Base-by-base conservation (phyloP, 345 rosid species). In the Eucalyptus erythrocorys region DNA sequence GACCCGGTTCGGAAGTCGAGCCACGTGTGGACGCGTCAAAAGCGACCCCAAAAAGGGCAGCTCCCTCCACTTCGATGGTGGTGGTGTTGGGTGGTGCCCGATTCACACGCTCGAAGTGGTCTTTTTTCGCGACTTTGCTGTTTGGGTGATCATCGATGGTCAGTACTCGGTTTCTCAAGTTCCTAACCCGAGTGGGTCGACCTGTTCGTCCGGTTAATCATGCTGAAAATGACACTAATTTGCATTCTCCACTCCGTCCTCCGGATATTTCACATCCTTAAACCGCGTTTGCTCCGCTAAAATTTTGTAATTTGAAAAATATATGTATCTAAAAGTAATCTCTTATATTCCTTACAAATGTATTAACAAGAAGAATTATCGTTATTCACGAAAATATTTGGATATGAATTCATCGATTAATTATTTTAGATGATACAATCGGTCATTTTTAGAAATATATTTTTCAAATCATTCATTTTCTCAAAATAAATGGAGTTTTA, bases 401-500 rank as follows among this genome's bases (percentile, higher is more conserved):
- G 8, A 51, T 51, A 19, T 0, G 24, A 19, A 51, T 51, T 71
- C 14, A 2, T 76, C 0, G 0, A 21, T 2, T 76, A 11, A 37
- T 21, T 76, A 1, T 1, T 76, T 76, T 4, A 21, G 2, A 76
- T 1, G 15, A 76, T 10, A 5, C 2, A 21, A 10, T 1, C 3
- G 0, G 12, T 37, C 3, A 0, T 19, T 37, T 37, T 37, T 5
- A 37, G 1, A 8, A 1, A 32, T 7, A 14, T 66, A 8, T 64
- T 2, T 66, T 66, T 7, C 3, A 4, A 4, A 66, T 9, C 0
- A 76, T 37, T 76, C 1, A 7, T 5, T 76, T 76, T 21, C 1
- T 0, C 3, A 4, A 10, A 19, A 10, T 11, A 3, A 37, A 21
- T 0, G 4, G 3, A 37, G 1, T 10, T 6, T 37, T 76, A 21